Base-by-base conservation (phyloP, 495 filamentous ascomycete species). In the Achaetomiella virescens region DNA sequence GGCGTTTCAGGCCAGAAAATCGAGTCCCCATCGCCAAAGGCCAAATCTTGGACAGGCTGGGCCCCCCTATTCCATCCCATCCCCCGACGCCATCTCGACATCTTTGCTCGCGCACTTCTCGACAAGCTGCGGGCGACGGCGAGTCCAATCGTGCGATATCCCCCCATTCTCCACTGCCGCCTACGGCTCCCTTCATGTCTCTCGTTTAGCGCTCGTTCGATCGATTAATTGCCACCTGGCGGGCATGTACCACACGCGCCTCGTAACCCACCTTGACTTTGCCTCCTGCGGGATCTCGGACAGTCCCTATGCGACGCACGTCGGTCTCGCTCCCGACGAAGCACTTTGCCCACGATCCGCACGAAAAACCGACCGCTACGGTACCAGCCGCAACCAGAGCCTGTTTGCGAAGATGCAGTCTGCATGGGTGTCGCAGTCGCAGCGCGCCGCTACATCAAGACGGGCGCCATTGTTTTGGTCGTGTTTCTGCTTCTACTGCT, bases 401-500 rank as follows among this genome's bases (percentile, higher is more conserved):
- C 66, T 75, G 42, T 59, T 78, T 64, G 70, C 72, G 65, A 78
- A 72, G 62, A 58, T 77, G 68, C 77, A 78, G 65, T 63, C 72
- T 61, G 73, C 76, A 61, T 84, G 75, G 63, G 85, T 86, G 78
- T 82, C 81, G 58, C 85, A 87, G 71, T 81, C 79, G 59, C 85
- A 89, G 73, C 81, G 79, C 75, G 85, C 84, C 82, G 90, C 63
- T 90, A 85, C 70, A 59, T 95, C 58, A 95, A 93, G 82, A 87
- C 87, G 37, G 87, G 85, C 35, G 86, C 85, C 61, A 82, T 95
- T 60, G 75, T 95, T 52, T 79, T 84, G 48, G 81, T 86, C 63
- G 59, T 96, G 40, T 68, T 95, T 55, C 76, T 92, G 60, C 69
- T 76, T 95, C 52, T 85, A 89, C 67, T 89, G 84, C 70, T 72